These are phyloP conservation scores for Oxyria digyna DNA, from an alignment of 148 eudicot species.

Conservation along the genomic window DNA sequence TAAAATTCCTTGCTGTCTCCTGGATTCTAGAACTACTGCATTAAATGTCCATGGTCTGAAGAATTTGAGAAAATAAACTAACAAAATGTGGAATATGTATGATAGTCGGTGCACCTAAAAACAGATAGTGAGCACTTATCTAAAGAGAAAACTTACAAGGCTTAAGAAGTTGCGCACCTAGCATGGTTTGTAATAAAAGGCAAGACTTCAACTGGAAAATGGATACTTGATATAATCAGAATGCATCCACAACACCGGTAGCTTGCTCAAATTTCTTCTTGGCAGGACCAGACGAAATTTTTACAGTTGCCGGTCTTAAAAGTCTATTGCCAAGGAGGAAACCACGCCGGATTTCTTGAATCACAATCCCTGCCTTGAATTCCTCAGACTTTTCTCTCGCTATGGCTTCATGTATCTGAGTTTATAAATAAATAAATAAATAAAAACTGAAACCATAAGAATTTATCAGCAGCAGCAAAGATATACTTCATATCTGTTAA, in stretches of 20 bases:
- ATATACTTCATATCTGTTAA: background rate
- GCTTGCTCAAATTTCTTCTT: slow-evolving; percentile 17
- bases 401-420: slow-evolving; percentile 79
- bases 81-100: too few relatives aligned
- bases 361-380: slow-evolving; percentile 67
- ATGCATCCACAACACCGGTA: background rate
- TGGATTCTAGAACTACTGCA: too few relatives aligned
- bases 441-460: background rate
- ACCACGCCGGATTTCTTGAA: slow-evolving; percentile 73
- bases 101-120: too few relatives aligned
- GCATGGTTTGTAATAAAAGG: background rate
- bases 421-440: slow-evolving; percentile 2
- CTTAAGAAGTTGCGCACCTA: background rate
- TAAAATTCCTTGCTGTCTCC: too few relatives aligned
- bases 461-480: background rate
- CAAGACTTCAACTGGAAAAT: background rate
- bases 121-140: background rate
- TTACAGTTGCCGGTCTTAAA: slow-evolving; percentile 82
- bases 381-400: slow-evolving; percentile 79
- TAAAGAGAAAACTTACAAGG: background rate
- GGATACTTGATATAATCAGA: background rate
- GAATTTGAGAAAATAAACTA: too few relatives aligned
- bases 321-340: slow-evolving; percentile 67
- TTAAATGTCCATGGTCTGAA: too few relatives aligned
- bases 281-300: slow-evolving; percentile 77